phyloP scores from a whole-genome alignment of 2,329 filamentous ascomycete genomes.

The Colletotrichum incanum region DNA sequence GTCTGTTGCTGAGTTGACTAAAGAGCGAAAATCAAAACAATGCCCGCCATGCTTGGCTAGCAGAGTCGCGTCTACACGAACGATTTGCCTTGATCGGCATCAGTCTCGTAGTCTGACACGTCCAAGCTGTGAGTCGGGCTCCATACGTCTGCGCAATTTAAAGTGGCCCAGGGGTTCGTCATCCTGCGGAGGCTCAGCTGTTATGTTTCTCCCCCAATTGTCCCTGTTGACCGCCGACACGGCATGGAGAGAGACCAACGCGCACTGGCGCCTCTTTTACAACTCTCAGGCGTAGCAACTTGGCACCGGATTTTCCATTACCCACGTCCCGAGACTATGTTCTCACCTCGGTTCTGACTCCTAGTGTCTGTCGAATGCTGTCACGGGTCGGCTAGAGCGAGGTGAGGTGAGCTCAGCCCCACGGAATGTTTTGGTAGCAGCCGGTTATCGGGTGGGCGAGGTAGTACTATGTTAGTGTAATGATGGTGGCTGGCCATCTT shows the following conservation, averaged over 20 bases:
- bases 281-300: neutral
- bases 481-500: constrained; percentile 28
- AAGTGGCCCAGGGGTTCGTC: constrained; percentile 40
- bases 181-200: constrained; percentile 42
- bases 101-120: constrained; percentile 28
- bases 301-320: constrained; percentile 26
- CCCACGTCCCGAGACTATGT: constrained; percentile 20
- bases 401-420: constrained; percentile 20
- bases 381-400: neutral
- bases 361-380: neutral
- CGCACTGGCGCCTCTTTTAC: neutral
- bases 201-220: constrained; percentile 9
- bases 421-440: constrained; percentile 18
- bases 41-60: neutral
- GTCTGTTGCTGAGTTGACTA: constrained; percentile 24
- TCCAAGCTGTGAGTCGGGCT: constrained; percentile 32
- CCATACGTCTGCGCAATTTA: constrained; percentile 37
- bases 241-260: neutral
- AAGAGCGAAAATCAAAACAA: constrained; percentile 2
- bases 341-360: neutral
- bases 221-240: neutral
- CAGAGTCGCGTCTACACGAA: constrained; percentile 13
- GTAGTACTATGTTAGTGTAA: constrained; percentile 16
- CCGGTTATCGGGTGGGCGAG: constrained; percentile 32
- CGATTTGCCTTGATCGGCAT: constrained; percentile 37